Evolutionary conservation across 805 yeast species (phyloP), one percentile per base, ranked within the genome.

Genomic region (Metschnikowia hibisci): DNA sequence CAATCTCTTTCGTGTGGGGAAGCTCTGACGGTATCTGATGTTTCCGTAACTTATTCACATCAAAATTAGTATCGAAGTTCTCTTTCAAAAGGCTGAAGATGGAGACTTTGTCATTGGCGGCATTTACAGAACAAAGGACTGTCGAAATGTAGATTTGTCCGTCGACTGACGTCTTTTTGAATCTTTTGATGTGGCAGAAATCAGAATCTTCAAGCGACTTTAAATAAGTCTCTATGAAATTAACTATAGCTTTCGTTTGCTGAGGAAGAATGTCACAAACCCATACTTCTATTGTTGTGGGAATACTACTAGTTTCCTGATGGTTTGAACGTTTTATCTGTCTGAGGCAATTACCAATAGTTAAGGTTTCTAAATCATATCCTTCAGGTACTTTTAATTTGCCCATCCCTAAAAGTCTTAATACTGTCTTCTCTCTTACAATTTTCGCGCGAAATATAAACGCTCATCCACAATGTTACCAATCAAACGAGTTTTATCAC

Each of bases 1-100:
- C 75, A 12, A 79, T 61, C n/a, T 82, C 88, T 51, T 82, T 85
- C 3, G 87, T 80, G 4, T 75, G 69, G 0, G 97, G 95, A n/a
- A 77, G 74, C 43, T 70, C 71, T 20, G 55, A 55, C 0, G 97
- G 93, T 1, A 87, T 62, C 44, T n/a, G 11, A n/a, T 33, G 37
- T 18, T 7, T 20, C 27, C 6, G 52, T 29, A 60, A 39, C 23
- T 40, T 34, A 7, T 44, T 18, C 11, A 43, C 43, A 29, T 33
- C 43, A 22, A 58, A 33, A 3, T 45, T 48, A 8, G 41, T 32
- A 16, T 40, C 40, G 16, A 43, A 41, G 37, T 34, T 33, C 46
- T 45, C 1, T 44, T 31, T 7, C 46, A 50, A 3, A 33, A 75
- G 51, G 3, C 55, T 46, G 1, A 48, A 47, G 10, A 62, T 46